Evolutionary conservation across 805 yeast genomes (phyloP), one percentile per base, ranked within the genome.

Genomic region (Candida chauliodis): DNA sequence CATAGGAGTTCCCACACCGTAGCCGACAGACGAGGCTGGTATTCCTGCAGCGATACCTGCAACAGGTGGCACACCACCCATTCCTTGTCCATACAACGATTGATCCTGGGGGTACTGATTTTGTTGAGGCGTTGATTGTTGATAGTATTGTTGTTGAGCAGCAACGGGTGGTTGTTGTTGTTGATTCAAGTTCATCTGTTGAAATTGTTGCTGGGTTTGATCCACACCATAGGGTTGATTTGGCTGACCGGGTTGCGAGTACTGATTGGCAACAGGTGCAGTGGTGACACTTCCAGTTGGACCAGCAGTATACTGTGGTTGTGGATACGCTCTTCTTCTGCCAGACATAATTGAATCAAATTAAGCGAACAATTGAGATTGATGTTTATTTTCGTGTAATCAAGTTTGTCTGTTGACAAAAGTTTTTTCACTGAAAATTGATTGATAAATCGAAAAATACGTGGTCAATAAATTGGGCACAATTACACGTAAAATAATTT

Each of bases 311-410:
- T 68, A 68, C 48, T 66, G 74, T 13, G 74, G 74, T 46, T 63
- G 66, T 50, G 74, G 74, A 49, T 67, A 67, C 29, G 71, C 71
- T 63, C 74, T 68, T 64, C 73, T 66, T 56, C 63, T 64, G 41
- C 59, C 49, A 35, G 69, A 62, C 70, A 64, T 64, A 40, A 36
- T 43, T 25, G 36, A 14, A 29, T 27, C 25, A 27, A 33, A 29
- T 25, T 26, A 20, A n/a, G 4, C 6, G 21, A 27, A 21, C 24
- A 21, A 21, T 10, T 21, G 10, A 21, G 24, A 21, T 21, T 10
- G 10, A 21, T 7, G 24, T 21, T 21, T 7, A 21, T 21, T 21
- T 8, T 10, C 24, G 24, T 21, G 24, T 21, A 8, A 10, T 21
- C 24, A 10, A 19, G 26, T 25, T 22, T 18, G 27, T 25, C 30